Evolutionary conservation across 176 grass and related monocot genomes (phyloP).

Genomic region (Carex myosuroides): DNA sequence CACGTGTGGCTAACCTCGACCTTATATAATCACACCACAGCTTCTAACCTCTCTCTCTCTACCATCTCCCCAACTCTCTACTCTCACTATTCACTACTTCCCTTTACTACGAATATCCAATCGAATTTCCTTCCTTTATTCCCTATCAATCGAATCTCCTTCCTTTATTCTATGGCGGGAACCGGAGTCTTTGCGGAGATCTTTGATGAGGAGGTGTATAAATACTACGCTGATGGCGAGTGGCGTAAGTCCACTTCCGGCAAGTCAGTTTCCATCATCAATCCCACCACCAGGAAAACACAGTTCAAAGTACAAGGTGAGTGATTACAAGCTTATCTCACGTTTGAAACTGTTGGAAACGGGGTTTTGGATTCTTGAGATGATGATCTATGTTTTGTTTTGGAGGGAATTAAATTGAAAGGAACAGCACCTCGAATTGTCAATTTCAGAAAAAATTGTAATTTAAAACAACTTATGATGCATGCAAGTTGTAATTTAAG

Average conservation of each 20-base stretch:
- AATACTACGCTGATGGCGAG: constrained; percentile 85
- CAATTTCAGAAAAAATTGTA: not conserved
- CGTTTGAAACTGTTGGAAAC: not conserved
- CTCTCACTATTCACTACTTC: not conserved
- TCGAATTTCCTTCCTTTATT: not conserved
- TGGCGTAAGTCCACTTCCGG: constrained; percentile 73
- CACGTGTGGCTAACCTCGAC: constrained; percentile 10
- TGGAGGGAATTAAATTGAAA: not conserved
- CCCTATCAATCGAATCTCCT: too few relatives aligned
- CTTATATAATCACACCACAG: not conserved
- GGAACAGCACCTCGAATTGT: not conserved
- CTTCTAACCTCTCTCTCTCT: not conserved
- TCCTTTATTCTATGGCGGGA: constrained; percentile 39
- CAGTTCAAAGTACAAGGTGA: constrained; percentile 93
- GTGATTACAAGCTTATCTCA: not conserved
- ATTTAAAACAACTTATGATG: not conserved
- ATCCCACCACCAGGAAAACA: constrained; percentile 73
- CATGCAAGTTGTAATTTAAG: not conserved
- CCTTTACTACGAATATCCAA: not conserved
- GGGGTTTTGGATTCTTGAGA: not conserved
- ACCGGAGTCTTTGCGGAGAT: constrained; percentile 63
- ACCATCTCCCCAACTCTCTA: not conserved
- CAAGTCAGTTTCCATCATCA: constrained; percentile 87
- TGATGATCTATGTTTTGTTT: not conserved
- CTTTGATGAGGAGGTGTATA: constrained; percentile 69